Evolutionary conservation across 2,329 filamentous ascomycete genomes (phyloP), one percentile per base, ranked within the genome.

Genomic region (Penicillium italicum): DNA sequence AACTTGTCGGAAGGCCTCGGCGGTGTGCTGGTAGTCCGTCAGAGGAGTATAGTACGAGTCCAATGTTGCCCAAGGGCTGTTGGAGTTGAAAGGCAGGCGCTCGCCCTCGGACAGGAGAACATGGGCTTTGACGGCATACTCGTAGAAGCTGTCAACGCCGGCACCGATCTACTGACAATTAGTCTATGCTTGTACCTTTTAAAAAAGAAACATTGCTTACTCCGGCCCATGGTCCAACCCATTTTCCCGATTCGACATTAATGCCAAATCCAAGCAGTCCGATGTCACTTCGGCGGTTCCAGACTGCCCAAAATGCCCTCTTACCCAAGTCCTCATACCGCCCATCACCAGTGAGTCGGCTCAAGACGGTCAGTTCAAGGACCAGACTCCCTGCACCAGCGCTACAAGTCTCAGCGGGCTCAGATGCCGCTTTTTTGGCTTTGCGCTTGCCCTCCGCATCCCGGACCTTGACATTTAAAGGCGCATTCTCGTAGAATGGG

Each of bases 131-230:
- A 97, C 82, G 4, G 94, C 92, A 74, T 99, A 99, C 75, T 99
- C 94, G 68, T 96, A 97, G 76, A 99, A 99, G 75, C 92, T 97
- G 76, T 99, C 94, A 67, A 96, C 91, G 37, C 94, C 94, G 8
- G 94, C 94, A 47, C 94, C 94, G 64, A 99, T 96, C 77, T 79
- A 49, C 42, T 44, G 31, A 24, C 7, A n/a, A 41, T 61, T 54
- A 61, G 54, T 9, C 43, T 46, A 56, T 37, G 28, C 47, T 55
- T 37, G 28, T 38, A 22, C 4, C 8, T 34, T 16, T 24, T 8
- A 33, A 9, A 18, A 18, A 22, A 24, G 22, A 7, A 22, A 5
- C 11, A n/a, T n/a, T 43, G 30, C 73, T 60, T 70, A 78, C 76
- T 30, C 94, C 93, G n/a, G 93, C 87, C 71, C 90, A 92, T 2